Percentiles rank a stretch among this genome's conserved stretches.
Evolutionary conservation across 345 rosid genomes (phyloP).

Genomic region (Pistacia atlantica): DNA sequence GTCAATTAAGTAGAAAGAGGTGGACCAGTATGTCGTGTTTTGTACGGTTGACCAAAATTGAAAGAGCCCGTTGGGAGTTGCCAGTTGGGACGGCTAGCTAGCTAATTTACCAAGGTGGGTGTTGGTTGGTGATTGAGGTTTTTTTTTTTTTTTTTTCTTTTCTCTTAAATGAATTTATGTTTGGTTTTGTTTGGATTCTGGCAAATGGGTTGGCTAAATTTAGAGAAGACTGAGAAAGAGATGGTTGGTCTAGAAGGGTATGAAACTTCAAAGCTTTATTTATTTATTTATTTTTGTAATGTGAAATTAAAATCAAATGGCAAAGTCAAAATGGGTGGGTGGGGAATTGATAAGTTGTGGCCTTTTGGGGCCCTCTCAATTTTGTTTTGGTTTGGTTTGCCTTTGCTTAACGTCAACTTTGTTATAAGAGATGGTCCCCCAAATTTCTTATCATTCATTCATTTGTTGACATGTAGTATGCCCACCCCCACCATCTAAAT

Average conservation of each 20-base stretch:
- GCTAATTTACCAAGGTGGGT: constrained; percentile 20
- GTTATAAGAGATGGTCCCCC: constrained; percentile 27
- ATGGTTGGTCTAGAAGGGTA: not conserved
- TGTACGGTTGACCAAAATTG: constrained; percentile 45
- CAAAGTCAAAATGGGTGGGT: constrained; percentile 54
- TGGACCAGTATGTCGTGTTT: constrained; percentile 46
- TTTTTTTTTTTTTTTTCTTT: no score
- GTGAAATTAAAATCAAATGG: not conserved
- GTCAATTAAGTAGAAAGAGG: constrained; percentile 45
- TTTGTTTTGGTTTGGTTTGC: constrained; percentile 29
- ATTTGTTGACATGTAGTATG: not conserved
- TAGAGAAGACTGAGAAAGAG: not conserved
- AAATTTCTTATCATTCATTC: not conserved
- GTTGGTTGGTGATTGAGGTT: not conserved
- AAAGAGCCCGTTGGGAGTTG: constrained; percentile 30
- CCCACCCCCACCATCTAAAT: not conserved
- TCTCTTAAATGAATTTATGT: not conserved
- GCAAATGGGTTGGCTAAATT: constrained; percentile 5
- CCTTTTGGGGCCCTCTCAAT: constrained; percentile 12
- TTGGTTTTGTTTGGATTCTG: not conserved
- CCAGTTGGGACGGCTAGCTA: constrained; percentile 30
- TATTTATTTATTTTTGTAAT: no score
- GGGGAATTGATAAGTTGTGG: constrained; percentile 29
- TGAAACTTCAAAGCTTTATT: not conserved
- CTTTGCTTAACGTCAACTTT: constrained; percentile 53